phyloP scores from a whole-genome alignment of 257 asterid species.

The Plectranthus barbatus region DNA sequence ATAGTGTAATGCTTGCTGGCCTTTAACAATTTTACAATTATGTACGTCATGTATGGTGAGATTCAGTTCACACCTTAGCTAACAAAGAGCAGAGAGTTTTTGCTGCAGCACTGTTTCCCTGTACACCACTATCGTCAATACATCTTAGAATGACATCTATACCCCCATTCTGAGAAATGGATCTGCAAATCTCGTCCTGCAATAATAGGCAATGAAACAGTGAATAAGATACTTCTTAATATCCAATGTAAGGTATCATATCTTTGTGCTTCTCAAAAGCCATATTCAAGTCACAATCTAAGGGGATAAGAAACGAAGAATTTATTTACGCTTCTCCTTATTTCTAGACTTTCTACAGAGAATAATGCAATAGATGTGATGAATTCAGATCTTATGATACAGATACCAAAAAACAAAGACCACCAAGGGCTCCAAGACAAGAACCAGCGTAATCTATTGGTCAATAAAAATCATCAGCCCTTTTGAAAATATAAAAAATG shows the following conservation, averaged over 20 bases:
- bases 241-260: slow-evolving; percentile 2
- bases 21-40: not conserved
- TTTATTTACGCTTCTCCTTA: not conserved
- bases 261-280: not conserved
- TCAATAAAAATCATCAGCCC: not conserved
- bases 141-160: slow-evolving; percentile 64
- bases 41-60: not conserved
- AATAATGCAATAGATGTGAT: not conserved
- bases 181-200: slow-evolving; percentile 95
- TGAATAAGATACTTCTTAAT: not conserved
- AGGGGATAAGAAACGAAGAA: not conserved
- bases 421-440: not conserved
- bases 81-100: slow-evolving; percentile 73
- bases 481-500: not conserved
- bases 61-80: slow-evolving; percentile 55
- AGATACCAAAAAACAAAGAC: not conserved
- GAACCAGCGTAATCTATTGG: not conserved
- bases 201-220: slow-evolving; percentile 3
- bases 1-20: not conserved
- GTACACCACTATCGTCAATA: slow-evolving; percentile 66
- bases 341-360: not conserved
- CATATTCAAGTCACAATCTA: slow-evolving; percentile 2
- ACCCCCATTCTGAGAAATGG: slow-evolving; percentile 67
- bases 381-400: not conserved
- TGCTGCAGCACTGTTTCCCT: slow-evolving; percentile 52